Evolutionary conservation across 176 grass and related monocot species (phyloP).

Genomic region (Lolium rigidum): DNA sequence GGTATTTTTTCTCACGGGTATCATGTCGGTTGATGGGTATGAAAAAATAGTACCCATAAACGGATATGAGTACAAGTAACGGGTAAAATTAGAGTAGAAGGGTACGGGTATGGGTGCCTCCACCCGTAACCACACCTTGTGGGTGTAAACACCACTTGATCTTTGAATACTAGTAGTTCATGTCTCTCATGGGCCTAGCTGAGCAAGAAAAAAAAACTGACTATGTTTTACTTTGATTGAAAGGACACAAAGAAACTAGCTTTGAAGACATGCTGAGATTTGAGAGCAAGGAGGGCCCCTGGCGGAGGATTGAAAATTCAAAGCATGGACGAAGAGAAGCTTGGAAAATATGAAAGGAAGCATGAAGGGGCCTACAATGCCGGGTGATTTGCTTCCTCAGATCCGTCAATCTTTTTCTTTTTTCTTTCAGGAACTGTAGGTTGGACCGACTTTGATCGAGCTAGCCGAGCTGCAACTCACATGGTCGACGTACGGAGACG

Average conservation of each 20-base stretch:
- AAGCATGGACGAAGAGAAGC: neutral
- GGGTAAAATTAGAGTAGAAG: no score
- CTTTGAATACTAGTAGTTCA: neutral
- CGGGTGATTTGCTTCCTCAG: neutral
- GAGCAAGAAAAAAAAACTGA: constrained; percentile 5
- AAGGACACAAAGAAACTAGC: constrained; percentile 43
- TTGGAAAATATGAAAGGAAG: constrained; percentile 30
- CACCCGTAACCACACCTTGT: no score
- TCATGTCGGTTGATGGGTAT: no score
- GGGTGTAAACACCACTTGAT: neutral
- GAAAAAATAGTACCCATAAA: no score
- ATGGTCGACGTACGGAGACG: neutral
- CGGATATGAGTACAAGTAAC: no score
- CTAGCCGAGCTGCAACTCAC: constrained; percentile 11
- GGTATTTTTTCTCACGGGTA: no score
- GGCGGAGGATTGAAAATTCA: constrained; percentile 29
- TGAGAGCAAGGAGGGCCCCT: constrained; percentile 24
- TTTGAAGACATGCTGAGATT: constrained; percentile 54
- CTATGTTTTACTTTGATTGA: constrained; percentile 9
- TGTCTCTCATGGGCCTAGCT: constrained; percentile 11
- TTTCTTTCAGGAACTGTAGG: constrained; percentile 38
- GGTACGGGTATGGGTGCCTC: no score
- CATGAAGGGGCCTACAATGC: constrained; percentile 44
- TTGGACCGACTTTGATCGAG: constrained; percentile 22
- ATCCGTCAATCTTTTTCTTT: neutral